Conservation (phyloP, 331 rosid genomes). For the Telfairia occidentalis region DNA sequence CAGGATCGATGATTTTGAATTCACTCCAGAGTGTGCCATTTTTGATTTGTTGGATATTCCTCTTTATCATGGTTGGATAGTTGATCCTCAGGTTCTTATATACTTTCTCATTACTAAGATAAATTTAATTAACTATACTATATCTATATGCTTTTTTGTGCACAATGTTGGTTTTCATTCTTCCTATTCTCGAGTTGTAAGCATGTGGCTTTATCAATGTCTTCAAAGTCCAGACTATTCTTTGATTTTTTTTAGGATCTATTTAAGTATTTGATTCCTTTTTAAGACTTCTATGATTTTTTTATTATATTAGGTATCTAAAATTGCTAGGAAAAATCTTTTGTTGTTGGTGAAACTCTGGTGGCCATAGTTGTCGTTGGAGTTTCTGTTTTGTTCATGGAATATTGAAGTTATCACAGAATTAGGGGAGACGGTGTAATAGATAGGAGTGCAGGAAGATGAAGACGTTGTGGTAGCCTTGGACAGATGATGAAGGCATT, state of each 20-base stretch:
- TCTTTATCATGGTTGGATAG: constrained; percentile 96
- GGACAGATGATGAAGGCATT: neutral
- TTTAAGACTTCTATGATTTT: neutral
- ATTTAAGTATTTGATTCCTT: neutral
- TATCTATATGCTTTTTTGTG: neutral
- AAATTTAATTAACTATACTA: neutral
- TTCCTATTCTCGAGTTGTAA: neutral
- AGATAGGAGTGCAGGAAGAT: neutral
- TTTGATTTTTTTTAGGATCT: neutral
- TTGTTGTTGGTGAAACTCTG: neutral
- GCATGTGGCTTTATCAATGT: constrained; percentile 1
- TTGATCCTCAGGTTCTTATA: constrained; percentile 71
- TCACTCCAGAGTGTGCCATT: constrained; percentile 93
- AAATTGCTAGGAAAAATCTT: neutral
- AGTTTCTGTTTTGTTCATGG: neutral
- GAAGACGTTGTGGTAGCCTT: neutral
- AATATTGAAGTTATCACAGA: neutral
- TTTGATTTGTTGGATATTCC: constrained; percentile 96
- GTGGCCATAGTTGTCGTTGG: neutral
- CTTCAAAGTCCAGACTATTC: neutral
- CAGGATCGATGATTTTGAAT: constrained; percentile 91
- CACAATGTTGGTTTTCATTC: neutral
- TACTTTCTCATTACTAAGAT: constrained; percentile 16
- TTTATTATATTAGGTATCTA: neutral
- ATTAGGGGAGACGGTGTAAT: neutral